Evolutionary conservation across 169 alveolate genomes (phyloP).

Genomic region (Plasmodium reichenowi): DNA sequence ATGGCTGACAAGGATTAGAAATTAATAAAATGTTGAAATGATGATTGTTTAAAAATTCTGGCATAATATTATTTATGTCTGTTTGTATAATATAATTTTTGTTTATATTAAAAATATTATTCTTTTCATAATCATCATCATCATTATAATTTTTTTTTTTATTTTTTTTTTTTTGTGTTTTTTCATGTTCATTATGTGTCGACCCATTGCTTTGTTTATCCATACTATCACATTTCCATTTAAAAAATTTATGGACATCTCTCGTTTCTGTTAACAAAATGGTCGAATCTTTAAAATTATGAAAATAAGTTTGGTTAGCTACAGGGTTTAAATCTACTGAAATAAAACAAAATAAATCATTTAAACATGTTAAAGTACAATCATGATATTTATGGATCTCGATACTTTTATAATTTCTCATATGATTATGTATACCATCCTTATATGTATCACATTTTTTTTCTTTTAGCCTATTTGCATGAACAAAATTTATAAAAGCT

Average conservation of each 20-base stretch:
- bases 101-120: not conserved
- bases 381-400: not conserved
- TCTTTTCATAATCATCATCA: not conserved
- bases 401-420: not conserved
- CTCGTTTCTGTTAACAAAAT: conserved; percentile 32
- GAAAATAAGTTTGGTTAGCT: conserved; percentile 58
- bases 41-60: conserved; percentile 25
- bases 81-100: conserved; percentile 65
- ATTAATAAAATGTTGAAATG: conserved; percentile 36
- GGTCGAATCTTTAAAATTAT: conserved; percentile 37
- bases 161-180: not conserved
- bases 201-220: not conserved
- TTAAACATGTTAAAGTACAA: not conserved
- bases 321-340: conserved; percentile 46
- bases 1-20: conserved; percentile 75
- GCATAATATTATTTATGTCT: conserved; percentile 61
- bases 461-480: not conserved
- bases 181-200: not conserved
- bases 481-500: conserved; percentile 33
- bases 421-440: not conserved
- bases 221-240: not conserved
- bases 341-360: conserved; percentile 32
- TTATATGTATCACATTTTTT: not conserved
- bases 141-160: not conserved
- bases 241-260: conserved; percentile 50